Percentiles rank a stretch among this genome's conserved stretches.
Evolutionary conservation across 140 eudicot genomes (phyloP).

Genomic region (Erigeron philadelphicus): DNA sequence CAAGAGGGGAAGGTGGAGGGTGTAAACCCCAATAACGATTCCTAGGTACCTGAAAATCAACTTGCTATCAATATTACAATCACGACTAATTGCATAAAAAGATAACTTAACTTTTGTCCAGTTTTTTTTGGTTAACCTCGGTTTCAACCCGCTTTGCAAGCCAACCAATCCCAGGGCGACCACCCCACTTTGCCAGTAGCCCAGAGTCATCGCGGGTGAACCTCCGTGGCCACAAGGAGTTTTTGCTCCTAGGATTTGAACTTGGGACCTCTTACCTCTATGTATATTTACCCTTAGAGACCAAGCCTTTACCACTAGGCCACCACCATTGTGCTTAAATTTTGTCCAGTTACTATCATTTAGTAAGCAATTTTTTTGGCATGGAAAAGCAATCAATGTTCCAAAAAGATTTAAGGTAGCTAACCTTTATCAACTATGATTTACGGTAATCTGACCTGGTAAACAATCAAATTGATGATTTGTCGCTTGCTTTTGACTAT

Average conservation of each 20-base stretch:
- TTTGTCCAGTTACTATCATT: not conserved
- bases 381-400: not conserved
- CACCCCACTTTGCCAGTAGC: no score
- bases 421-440: not conserved
- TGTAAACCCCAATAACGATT: slow-evolving; percentile 97
- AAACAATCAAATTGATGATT: no score
- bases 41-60: slow-evolving; percentile 71
- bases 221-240: no score
- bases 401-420: not conserved
- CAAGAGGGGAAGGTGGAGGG: slow-evolving; percentile 88
- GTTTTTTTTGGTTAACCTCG: not conserved
- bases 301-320: no score
- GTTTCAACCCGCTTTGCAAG: no score
- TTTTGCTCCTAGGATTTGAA: no score
- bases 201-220: no score
- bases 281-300: no score
- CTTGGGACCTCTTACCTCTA: no score
- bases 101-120: not conserved
- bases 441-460: not conserved
- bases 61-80: not conserved
- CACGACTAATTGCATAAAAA: slow-evolving; percentile 2
- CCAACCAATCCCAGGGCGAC: no score
- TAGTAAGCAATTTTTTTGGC: not conserved
- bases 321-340: no score
- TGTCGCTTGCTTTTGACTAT: not conserved